These are phyloP conservation scores for Plasmodium falciparum DNA, from an alignment of 169 alveolate species.

Conservation along the genomic window DNA sequence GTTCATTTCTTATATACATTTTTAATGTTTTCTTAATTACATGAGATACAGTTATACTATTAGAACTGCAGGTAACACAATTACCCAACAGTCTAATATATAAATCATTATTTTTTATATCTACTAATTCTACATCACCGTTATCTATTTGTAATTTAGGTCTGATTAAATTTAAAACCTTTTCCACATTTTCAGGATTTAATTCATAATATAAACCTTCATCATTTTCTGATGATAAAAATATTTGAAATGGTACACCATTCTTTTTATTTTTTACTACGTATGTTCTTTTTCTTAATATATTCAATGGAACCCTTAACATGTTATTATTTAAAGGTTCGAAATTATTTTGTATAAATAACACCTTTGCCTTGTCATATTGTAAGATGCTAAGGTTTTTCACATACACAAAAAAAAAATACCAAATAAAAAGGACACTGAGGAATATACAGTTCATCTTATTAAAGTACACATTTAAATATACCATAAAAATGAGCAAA, in stretches of 20 bases:
- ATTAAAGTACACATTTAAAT: background rate
- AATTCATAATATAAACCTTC: slow-evolving; percentile 72
- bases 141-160: slow-evolving; percentile 85
- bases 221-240: slow-evolving; percentile 22
- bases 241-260: slow-evolving; percentile 12
- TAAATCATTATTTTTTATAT: slow-evolving; percentile 78
- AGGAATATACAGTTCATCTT: slow-evolving; percentile 15
- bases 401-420: slow-evolving; percentile 24
- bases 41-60: slow-evolving; percentile 81
- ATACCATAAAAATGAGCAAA: background rate
- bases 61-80: slow-evolving; percentile 84
- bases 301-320: slow-evolving; percentile 4
- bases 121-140: slow-evolving; percentile 81
- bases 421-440: background rate
- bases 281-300: slow-evolving; percentile 32
- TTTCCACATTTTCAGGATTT: slow-evolving; percentile 81
- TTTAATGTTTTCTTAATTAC: slow-evolving; percentile 83
- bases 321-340: slow-evolving; percentile 18
- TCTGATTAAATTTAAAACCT: slow-evolving; percentile 83
- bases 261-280: slow-evolving; percentile 27
- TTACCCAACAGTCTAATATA: slow-evolving; percentile 79
- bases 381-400: slow-evolving; percentile 30
- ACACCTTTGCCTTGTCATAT: slow-evolving; percentile 10
- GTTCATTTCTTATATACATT: slow-evolving; percentile 76
- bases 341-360: slow-evolving; percentile 19